phyloP scores from a whole-genome alignment of 805 yeast species.

The Suhomyces faveliae region DNA sequence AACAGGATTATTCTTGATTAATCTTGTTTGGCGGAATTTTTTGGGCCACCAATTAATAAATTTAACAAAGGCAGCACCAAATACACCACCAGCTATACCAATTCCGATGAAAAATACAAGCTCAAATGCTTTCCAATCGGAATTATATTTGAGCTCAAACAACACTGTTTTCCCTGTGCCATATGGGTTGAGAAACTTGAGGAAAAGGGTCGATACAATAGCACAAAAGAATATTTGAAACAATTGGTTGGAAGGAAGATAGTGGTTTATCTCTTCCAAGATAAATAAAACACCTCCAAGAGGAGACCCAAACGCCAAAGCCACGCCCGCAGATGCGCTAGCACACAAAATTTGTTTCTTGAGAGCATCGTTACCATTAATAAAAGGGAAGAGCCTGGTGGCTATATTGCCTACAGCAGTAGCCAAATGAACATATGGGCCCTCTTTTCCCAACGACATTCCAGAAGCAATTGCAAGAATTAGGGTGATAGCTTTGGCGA shows the following conservation, averaged over 20 bases:
- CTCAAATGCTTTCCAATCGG: conserved; percentile 54
- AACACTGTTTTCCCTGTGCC: conserved; percentile 59
- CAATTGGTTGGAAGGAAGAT: conserved; percentile 52
- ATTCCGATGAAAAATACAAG: conserved; percentile 44
- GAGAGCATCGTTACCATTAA: conserved; percentile 47
- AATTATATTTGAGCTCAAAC: conserved; percentile 48
- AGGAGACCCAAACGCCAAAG: conserved; percentile 61
- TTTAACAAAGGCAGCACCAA: conserved; percentile 50
- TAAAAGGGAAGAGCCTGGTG: conserved; percentile 46
- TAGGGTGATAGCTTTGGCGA: conserved; percentile 48
- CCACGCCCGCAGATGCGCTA: conserved; percentile 58
- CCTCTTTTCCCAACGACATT: conserved; percentile 57
- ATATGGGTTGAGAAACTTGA: conserved; percentile 55
- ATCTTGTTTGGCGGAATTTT: conserved; percentile 30
- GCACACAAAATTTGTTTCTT: conserved; percentile 55
- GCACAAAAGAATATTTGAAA: conserved; percentile 58
- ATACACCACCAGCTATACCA: conserved; percentile 53
- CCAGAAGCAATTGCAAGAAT: conserved; percentile 58
- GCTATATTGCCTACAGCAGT: conserved; percentile 56
- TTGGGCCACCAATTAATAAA: conserved; percentile 48
- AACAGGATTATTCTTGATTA: conserved; percentile 38
- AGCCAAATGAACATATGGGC: conserved; percentile 61
- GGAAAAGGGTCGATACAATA: conserved; percentile 49
- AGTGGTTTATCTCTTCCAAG: conserved; percentile 56
- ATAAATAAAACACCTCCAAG: conserved; percentile 58